Conservation (phyloP, 495 filamentous ascomycete species). For the Paragyromitra xinjiangensis region DNA sequence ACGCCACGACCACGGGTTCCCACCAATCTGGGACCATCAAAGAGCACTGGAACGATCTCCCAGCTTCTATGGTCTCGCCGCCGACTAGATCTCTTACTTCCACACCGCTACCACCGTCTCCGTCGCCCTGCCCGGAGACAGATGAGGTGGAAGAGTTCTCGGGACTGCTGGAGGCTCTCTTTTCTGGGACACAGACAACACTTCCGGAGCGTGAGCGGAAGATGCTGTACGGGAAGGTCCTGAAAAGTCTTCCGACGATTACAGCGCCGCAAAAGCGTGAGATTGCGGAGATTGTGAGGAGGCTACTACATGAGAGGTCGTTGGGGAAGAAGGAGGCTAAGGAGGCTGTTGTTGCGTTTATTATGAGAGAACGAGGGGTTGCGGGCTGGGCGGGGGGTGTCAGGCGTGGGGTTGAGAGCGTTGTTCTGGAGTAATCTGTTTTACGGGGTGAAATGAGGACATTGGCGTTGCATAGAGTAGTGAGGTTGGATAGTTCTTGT, state of each 20-base stretch:
- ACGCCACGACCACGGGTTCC: slow-evolving; percentile 22
- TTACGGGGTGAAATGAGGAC: not conserved
- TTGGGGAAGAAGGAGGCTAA: slow-evolving; percentile 29
- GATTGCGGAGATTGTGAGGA: slow-evolving; percentile 39
- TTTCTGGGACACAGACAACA: slow-evolving; percentile 11
- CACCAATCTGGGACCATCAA: slow-evolving; percentile 56
- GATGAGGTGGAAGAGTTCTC: slow-evolving; percentile 32
- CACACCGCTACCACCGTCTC: not conserved
- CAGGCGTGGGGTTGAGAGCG: slow-evolving; percentile 50
- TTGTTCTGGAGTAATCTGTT: slow-evolving; percentile 33
- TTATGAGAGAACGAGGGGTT: slow-evolving; percentile 48
- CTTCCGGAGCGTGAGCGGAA: slow-evolving; percentile 40
- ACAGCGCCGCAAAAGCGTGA: slow-evolving; percentile 36
- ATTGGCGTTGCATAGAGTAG: slow-evolving; percentile 5
- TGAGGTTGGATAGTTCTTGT: not conserved
- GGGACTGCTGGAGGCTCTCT: slow-evolving; percentile 21
- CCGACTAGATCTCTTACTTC: slow-evolving; percentile 22
- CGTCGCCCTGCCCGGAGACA: not conserved
- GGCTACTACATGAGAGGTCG: slow-evolving; percentile 32
- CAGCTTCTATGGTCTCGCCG: slow-evolving; percentile 40
- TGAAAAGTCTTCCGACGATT: slow-evolving; percentile 24
- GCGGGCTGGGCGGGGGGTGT: slow-evolving; percentile 53
- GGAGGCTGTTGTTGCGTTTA: slow-evolving; percentile 53
- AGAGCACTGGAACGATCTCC: slow-evolving; percentile 58
- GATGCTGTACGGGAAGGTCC: slow-evolving; percentile 30